Conservation (phyloP, 768 basidiomycete genomes). For the Kwoniella sp. region DNA sequence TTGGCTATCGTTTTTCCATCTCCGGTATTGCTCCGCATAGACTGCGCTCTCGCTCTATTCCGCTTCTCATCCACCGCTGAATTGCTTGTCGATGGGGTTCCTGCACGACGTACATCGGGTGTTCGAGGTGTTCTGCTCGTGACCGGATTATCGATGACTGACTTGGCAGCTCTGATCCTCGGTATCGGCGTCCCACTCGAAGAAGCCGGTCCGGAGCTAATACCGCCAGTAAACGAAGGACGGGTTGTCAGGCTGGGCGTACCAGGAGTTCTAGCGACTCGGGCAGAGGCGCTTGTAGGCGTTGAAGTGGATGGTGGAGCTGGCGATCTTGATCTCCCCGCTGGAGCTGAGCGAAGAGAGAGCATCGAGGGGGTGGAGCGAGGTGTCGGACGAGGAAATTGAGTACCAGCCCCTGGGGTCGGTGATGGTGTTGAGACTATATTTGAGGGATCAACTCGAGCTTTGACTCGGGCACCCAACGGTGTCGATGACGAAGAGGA, state of each 20-base stretch:
- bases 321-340: slow-evolving; percentile 18
- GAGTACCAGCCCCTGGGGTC: not conserved
- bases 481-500: not conserved
- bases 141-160: slow-evolving; percentile 3
- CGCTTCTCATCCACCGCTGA: not conserved
- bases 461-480: slow-evolving; percentile 4
- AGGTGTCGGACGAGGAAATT: slow-evolving; percentile 8
- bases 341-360: slow-evolving; percentile 14
- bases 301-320: slow-evolving; percentile 8
- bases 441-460: slow-evolving; percentile 8
- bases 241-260: slow-evolving; percentile 4
- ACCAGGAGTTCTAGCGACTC: not conserved
- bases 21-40: slow-evolving; percentile 4
- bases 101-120: slow-evolving; percentile 13
- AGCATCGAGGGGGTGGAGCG: slow-evolving; percentile 13
- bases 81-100: not conserved
- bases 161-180: slow-evolving; percentile 10
- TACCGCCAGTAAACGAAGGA: not conserved
- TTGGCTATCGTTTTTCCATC: slow-evolving; percentile 5
- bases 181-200: slow-evolving; percentile 10
- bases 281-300: not conserved
- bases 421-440: slow-evolving; percentile 8
- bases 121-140: slow-evolving; percentile 10
- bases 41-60: slow-evolving; percentile 12
- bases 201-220: not conserved